Percentiles rank a stretch among this genome's conserved stretches.
Conservation (phyloP, 1,284 basidiomycete genomes). For the Irpex sp. region DNA sequence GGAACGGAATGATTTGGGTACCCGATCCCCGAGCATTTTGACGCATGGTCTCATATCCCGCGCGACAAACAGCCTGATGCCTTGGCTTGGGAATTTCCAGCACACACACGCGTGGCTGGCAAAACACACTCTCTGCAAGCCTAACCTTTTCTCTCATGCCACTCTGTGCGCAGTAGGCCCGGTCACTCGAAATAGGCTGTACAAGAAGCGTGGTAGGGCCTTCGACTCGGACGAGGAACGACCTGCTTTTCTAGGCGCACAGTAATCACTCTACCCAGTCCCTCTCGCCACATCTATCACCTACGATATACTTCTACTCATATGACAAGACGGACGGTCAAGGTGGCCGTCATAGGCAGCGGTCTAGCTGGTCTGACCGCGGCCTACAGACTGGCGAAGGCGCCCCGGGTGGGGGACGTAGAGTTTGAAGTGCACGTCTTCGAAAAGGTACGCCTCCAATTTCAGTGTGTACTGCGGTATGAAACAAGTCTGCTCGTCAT, state of each 20-base stretch:
- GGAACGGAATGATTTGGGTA: background rate
- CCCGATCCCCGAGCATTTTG: background rate
- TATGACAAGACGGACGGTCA: slow-evolving; percentile 32
- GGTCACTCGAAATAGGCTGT: background rate
- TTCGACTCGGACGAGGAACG: background rate
- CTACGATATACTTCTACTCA: background rate
- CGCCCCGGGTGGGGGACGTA: slow-evolving; percentile 27
- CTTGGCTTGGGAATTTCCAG: background rate
- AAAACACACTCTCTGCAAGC: background rate
- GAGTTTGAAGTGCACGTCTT: slow-evolving; percentile 65
- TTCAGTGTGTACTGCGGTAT: background rate
- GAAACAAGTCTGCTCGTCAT: background rate
- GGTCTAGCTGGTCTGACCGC: slow-evolving; percentile 69
- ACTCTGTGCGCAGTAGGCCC: background rate
- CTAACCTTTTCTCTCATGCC: background rate
- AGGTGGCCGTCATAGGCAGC: slow-evolving; percentile 64
- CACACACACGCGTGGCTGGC: background rate
- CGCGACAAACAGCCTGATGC: background rate
- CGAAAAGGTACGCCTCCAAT: slow-evolving; percentile 50
- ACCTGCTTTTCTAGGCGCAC: background rate
- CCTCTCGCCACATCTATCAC: background rate
- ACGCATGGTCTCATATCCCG: background rate
- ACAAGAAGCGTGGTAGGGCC: background rate
- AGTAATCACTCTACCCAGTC: background rate
- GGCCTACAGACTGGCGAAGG: slow-evolving; percentile 54